Evolutionary conservation across 2,329 filamentous ascomycete species (phyloP), one percentile per base, ranked within the genome.

Genomic region (Rhinocladiella similis): DNA sequence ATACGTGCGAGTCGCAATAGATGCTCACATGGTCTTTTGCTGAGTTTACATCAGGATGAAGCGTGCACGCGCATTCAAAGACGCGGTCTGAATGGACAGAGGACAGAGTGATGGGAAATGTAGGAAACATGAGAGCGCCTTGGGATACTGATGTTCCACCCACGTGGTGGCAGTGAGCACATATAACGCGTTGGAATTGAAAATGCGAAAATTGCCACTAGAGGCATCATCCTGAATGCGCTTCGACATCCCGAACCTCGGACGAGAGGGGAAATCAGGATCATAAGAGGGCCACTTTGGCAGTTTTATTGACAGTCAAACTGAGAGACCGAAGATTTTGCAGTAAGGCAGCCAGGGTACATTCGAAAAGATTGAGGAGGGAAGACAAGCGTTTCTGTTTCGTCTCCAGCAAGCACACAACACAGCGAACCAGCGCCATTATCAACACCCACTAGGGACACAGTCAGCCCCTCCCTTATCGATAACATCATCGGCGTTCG

Each of bases 81-180:
- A 13, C 27, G n/a, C 14, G 14, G 22, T 43, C 29, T 56, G 54
- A 56, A 33, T 56, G 54, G 54, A 35, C 46, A 33, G 33, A 19
- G 3, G 3, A 16, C 5, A 19, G 25, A 27, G 14, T 16, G 33
- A 42, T 41, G 48, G 48, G 19, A 33, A 33, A 50, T 20, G 43
- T 29, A 46, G 43, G 43, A 16, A n/a, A 27, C 9, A 13, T 22
- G n/a, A 16, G 22, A 50, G 13, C 5, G 36, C 27, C 16, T 41
- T 27, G 18, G 43, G 50, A 27, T 19, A 38, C 47, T 22, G 45
- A 41, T 47, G 46, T 41, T 54, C 27, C 18, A 47, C 56, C 47
- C 56, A 59, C 56, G 56, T 59, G 56, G 56, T 54, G 53, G 41
- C 45, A 2, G 43, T 43, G 39, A 48, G 52, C 56, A 10, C 47